Evolutionary conservation across 495 filamentous ascomycete species (phyloP), one percentile per base, ranked within the genome.

Genomic region (Choiromyces venosus): DNA sequence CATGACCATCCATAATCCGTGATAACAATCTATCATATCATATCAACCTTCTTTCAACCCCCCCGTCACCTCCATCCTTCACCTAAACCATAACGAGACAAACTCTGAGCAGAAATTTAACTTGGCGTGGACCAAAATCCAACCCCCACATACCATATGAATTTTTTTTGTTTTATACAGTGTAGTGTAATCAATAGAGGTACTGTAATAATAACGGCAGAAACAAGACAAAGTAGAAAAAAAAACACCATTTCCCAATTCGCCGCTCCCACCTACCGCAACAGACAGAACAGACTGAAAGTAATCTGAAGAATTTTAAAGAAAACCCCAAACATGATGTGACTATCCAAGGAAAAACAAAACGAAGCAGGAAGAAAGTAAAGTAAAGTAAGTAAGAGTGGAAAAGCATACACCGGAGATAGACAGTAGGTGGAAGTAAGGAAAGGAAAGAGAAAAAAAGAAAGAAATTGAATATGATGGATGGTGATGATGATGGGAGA

Each of bases 161-260:
- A 61, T 61, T 61, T 61, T 61, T 61, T 61, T 61, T 52, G 52
- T 61, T 61, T 61, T 61, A 61, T 61, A 61, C 52, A 61, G 33
- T 61, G 52, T 33, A 61, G 16, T 52, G 44, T n/a, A 25, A 29
- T 29, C 12, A 61, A 33, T 61, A 29, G 52, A 61, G 52, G 52
- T 33, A n/a, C n/a, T n/a, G n/a, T n/a, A 61, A 33, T 61, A 29
- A 56, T 2, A 33, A 33, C 25, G n/a, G n/a, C n/a, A n/a, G n/a
- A n/a, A n/a, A n/a, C n/a, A n/a, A n/a, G n/a, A n/a, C n/a, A n/a
- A n/a, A n/a, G n/a, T n/a, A 61, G 14, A 67, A 18, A 14, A 73
- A 77, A 69, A 46, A 77, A 77, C 74, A 73, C 42, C 74, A 74
- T 75, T 76, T 77, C 76, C 75, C 75, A 77, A 74, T 77, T 77